Conservation (phyloP, 176 grass and related monocot genomes). For the sorghum (Sorghum bicolor) region Sorghum_bicolor_NCBIv3 NC_012870.2:7081001-7081500, state of each 20-base stretch:
- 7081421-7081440: background rate
- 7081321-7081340: background rate
- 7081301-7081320: background rate
- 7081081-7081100: slow-evolving; percentile 13
- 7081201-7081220: slow-evolving; percentile 20
- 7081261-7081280: background rate
- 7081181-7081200: background rate
- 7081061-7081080: background rate
- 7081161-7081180: background rate
- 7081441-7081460: background rate
- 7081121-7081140: background rate
- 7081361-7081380: background rate
- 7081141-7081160: background rate
- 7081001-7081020: slow-evolving; percentile 36
- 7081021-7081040: slow-evolving; percentile 23
- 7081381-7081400: background rate
- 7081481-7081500: background rate
- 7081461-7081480: slow-evolving; percentile 8
- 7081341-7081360: background rate
- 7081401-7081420: background rate
- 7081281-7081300: background rate
- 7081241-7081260: slow-evolving; percentile 23
- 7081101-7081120: slow-evolving; percentile 35
- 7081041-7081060: slow-evolving; percentile 31
- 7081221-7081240: background rate